Evolutionary conservation across 2,329 filamentous ascomycete species (phyloP).

Genomic region (Penicillium griseofulvum): DNA sequence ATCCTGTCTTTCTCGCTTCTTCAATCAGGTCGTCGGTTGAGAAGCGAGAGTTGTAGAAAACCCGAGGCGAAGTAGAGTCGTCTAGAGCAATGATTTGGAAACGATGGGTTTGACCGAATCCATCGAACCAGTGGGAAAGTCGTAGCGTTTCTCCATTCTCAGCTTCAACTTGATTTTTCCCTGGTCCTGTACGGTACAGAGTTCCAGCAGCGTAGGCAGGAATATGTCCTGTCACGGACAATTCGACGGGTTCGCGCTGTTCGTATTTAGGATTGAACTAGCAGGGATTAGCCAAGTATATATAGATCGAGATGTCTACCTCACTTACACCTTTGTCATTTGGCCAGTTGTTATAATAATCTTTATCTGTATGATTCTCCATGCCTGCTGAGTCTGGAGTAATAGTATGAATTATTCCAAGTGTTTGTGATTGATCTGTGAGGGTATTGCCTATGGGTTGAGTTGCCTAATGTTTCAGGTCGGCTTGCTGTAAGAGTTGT

Average conservation of each 20-base stretch:
- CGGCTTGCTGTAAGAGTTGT: not conserved
- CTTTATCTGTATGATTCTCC: not conserved
- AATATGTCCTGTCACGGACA: slow-evolving; percentile 64
- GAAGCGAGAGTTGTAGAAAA: slow-evolving; percentile 69
- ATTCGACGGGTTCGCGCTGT: slow-evolving; percentile 62
- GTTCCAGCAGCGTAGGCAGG: slow-evolving; percentile 69
- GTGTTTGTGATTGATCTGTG: not conserved
- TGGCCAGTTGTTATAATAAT: slow-evolving; percentile 49
- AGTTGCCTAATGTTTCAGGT: not conserved
- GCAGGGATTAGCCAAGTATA: slow-evolving; percentile 1
- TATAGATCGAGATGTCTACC: not conserved
- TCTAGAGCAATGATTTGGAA: slow-evolving; percentile 62
- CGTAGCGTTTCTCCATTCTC: slow-evolving; percentile 57
- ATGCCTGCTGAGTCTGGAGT: not conserved
- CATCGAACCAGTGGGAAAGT: slow-evolving; percentile 78
- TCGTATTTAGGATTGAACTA: slow-evolving; percentile 69
- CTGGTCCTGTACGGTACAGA: slow-evolving; percentile 73
- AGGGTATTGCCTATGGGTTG: not conserved
- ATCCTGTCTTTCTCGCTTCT: slow-evolving; percentile 59
- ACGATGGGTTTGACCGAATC: slow-evolving; percentile 66
- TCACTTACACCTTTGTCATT: slow-evolving; percentile 51
- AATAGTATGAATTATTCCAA: slow-evolving; percentile 1
- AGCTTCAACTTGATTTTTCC: slow-evolving; percentile 62
- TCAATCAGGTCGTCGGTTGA: slow-evolving; percentile 65
- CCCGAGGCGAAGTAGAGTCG: slow-evolving; percentile 39